Evolutionary conservation across 495 filamentous ascomycete species (phyloP).

Genomic region (Rostrohypoxylon terebratum): DNA sequence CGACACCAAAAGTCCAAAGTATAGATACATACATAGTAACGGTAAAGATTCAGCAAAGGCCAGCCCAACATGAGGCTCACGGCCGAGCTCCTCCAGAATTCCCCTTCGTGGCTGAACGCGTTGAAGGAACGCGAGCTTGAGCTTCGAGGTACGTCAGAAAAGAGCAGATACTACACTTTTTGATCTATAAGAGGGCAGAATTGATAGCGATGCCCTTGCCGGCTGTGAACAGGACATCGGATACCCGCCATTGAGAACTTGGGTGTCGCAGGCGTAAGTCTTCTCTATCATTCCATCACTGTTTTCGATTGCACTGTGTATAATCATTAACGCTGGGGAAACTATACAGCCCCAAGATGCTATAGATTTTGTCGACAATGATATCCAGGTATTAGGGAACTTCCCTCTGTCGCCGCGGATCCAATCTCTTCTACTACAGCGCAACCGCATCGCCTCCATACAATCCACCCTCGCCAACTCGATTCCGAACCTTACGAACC

Average conservation of each 20-base stretch:
- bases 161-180: constrained; percentile 96
- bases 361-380: constrained; percentile 98
- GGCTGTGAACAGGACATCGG: constrained; percentile 85
- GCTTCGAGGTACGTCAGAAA: constrained; percentile 99
- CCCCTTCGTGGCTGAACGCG: constrained; percentile 96
- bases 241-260: constrained; percentile 98
- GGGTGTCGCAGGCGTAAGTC: constrained; percentile 88
- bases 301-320: neutral
- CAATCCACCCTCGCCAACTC: constrained; percentile 77
- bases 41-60: constrained; percentile 34
- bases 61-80: constrained; percentile 84
- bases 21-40: constrained; percentile 20
- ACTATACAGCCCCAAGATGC: constrained; percentile 77
- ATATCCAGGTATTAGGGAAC: constrained; percentile 87
- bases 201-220: constrained; percentile 78
- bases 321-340: neutral
- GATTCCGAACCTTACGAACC: constrained; percentile 79
- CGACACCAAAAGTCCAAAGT: neutral
- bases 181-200: constrained; percentile 70
- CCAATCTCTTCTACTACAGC: constrained; percentile 84
- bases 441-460: constrained; percentile 86
- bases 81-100: constrained; percentile 88
- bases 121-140: constrained; percentile 98
- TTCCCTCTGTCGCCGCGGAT: constrained; percentile 94
- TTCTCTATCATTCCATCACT: constrained; percentile 15